phyloP scores from a whole-genome alignment of 108 stramenopile species.

The Skeletonema menzelii region DNA sequence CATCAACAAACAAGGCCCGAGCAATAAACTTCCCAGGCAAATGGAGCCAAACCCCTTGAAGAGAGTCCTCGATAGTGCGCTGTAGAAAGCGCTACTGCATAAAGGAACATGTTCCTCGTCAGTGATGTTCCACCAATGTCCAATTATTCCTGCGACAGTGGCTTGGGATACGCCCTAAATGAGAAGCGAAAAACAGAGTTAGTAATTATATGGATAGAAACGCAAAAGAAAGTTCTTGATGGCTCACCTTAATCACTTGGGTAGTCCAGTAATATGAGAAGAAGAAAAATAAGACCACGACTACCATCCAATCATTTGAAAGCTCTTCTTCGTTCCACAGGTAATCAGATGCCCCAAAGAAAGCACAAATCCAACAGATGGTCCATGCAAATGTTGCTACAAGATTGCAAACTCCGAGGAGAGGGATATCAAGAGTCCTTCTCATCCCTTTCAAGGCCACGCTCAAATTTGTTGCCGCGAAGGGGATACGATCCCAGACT shows the following conservation, averaged over 20 bases:
- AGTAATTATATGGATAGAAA: not conserved
- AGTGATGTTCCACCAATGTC: constrained; percentile 77
- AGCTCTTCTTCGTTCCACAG: constrained; percentile 46
- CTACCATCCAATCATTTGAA: constrained; percentile 36
- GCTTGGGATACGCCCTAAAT: constrained; percentile 51
- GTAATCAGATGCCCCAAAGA: constrained; percentile 64
- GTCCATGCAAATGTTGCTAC: constrained; percentile 58
- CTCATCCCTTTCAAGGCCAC: constrained; percentile 50
- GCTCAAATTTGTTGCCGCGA: constrained; percentile 55
- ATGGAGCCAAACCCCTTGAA: constrained; percentile 78
- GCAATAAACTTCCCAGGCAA: constrained; percentile 71
- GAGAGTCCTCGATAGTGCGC: constrained; percentile 49
- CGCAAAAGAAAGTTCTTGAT: not conserved
- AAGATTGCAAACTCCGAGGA: constrained; percentile 42
- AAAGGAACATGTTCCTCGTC: constrained; percentile 50
- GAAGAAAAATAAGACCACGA: constrained; percentile 46
- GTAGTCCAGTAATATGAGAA: constrained; percentile 72
- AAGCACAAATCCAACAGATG: constrained; percentile 68
- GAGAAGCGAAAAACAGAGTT: not conserved
- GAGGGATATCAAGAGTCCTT: constrained; percentile 46
- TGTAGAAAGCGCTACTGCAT: constrained; percentile 43
- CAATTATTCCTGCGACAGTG: constrained; percentile 78
- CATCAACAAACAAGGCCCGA: constrained; percentile 30
- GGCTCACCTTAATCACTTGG: constrained; percentile 63
- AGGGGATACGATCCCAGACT: constrained; percentile 50